Percentiles rank a stretch among this genome's conserved stretches.
Evolutionary conservation across 2,329 filamentous ascomycete species (phyloP).

Genomic region (Calonectria leucothoes): DNA sequence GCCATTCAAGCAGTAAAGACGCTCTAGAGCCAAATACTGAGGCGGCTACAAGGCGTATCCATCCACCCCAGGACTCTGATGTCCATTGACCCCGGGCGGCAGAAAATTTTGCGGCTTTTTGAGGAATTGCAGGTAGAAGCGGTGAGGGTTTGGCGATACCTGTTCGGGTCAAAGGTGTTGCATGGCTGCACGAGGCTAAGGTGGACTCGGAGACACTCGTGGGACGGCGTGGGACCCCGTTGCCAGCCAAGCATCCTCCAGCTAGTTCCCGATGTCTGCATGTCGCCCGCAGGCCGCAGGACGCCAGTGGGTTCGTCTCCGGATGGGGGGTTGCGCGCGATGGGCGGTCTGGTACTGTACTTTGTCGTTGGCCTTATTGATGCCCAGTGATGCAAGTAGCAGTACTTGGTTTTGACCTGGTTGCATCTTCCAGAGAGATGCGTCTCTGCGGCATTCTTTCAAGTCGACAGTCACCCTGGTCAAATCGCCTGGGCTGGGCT

Average conservation of each 20-base stretch:
- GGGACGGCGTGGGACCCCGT: constrained; percentile 26
- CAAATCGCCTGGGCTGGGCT: not conserved
- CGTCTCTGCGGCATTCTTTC: not conserved
- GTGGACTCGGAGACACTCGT: constrained; percentile 26
- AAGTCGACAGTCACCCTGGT: not conserved
- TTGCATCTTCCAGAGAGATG: not conserved
- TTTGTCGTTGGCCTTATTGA: constrained; percentile 47
- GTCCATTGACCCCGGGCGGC: constrained; percentile 23
- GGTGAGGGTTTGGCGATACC: constrained; percentile 43
- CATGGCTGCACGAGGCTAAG: constrained; percentile 41
- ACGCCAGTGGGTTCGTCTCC: constrained; percentile 19
- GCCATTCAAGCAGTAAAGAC: constrained; percentile 16
- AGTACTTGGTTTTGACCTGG: constrained; percentile 21
- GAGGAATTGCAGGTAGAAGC: constrained; percentile 35
- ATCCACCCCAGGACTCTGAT: constrained; percentile 29
- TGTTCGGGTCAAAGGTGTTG: constrained; percentile 36
- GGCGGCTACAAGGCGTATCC: constrained; percentile 23
- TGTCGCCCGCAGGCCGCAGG: constrained; percentile 23
- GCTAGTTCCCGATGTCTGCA: constrained; percentile 28
- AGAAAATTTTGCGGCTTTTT: constrained; percentile 41
- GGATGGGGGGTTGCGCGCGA: constrained; percentile 7
- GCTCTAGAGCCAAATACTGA: constrained; percentile 6
- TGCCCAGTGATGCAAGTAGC: constrained; percentile 51
- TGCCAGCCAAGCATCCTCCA: constrained; percentile 7
- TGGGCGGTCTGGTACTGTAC: constrained; percentile 30